Base-by-base conservation (phyloP, 768 basidiomycete genomes). In the Suillus paluster region DNA sequence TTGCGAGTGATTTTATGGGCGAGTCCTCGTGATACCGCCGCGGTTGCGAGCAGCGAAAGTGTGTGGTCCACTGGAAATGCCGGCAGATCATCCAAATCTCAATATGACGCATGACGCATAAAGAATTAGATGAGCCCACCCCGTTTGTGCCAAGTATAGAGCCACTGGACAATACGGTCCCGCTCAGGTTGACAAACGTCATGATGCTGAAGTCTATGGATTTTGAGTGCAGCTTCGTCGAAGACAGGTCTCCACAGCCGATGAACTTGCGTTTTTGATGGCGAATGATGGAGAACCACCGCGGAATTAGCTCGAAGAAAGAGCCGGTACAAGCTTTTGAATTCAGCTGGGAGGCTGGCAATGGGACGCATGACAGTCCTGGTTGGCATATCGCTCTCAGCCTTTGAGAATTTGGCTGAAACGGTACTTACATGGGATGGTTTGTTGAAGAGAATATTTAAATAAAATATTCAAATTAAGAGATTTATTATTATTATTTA, bases 11-110 rank as follows among this genome's bases (percentile, higher is more conserved):
- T 66, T 60, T 75, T 76, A 68, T 90, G 87, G 12, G 89, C 72
- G 15, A 89, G 73, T 15, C 91, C 91, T 30, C 88, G 83, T 38
- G 84, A 82, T 61, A 79, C 78, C 4, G 84, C 82, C n/a, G 91
- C 87, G 30, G 79, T 84, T 73, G 84, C 81, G 50, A 92, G 70
- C 10, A 92, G 65, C 36, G 80, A 78, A 44, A 92, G 78, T 0
- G 90, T 91, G 62, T 80, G 82, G 67, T 92, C 90, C 73, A 90
- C 91, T 93, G 62, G 14, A 2, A 46, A 36, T 27, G 42, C 14
- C 11, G 11, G 11, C 11, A 27, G 5, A 49, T 2, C 17, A 30
- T 30, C 27, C 27, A 50, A 27, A 57, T 46, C 42, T 38, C 59
- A n/a, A 65, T 62, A 60, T 67, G 49, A 69, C 59, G 69, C 50